These are phyloP conservation scores for Lophiotrema nucula DNA, from an alignment of 495 filamentous ascomycete species.

Conservation along the genomic window DNA sequence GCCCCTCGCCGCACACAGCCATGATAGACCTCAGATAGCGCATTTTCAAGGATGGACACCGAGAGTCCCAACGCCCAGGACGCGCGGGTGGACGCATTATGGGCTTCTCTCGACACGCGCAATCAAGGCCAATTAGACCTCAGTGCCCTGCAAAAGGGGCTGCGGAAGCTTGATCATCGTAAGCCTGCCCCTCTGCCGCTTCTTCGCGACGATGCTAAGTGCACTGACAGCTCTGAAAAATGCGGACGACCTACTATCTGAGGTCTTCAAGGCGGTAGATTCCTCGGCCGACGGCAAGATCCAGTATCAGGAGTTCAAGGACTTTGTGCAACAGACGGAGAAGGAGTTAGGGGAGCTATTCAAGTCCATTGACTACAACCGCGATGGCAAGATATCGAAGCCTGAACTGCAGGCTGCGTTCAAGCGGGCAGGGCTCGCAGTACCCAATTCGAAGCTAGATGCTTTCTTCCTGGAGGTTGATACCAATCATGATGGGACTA, in stretches of 20 bases:
- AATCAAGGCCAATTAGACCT: constrained; percentile 77
- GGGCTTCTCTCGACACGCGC: constrained; percentile 73
- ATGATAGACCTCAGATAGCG: constrained; percentile 34
- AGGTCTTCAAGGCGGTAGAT: constrained; percentile 78
- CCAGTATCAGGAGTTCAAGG: constrained; percentile 88
- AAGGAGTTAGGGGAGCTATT: constrained; percentile 78
- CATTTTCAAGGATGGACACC: constrained; percentile 37
- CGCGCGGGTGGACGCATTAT: constrained; percentile 73
- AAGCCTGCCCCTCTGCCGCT: constrained; percentile 44
- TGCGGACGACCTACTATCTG: constrained; percentile 79
- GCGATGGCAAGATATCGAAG: constrained; percentile 87
- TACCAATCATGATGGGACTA: constrained; percentile 80
- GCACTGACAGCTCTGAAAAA: constrained; percentile 77
- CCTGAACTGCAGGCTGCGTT: constrained; percentile 77
- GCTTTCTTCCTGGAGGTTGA: constrained; percentile 89
- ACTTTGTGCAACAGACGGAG: constrained; percentile 85
- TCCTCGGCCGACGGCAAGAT: constrained; percentile 84
- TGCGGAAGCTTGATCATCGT: constrained; percentile 92
- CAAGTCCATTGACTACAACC: constrained; percentile 78
- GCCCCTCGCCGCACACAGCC: constrained; percentile 13
- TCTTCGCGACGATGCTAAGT: constrained; percentile 9
- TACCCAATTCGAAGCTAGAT: constrained; percentile 74
- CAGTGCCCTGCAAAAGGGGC: constrained; percentile 75
- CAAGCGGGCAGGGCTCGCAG: constrained; percentile 69
- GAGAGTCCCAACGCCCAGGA: constrained; percentile 64